A percentile compares a stretch with the other conserved stretches of the same genome.
phyloP scores from a whole-genome alignment of 2,329 filamentous ascomycete genomes.

The Metarhizium album region DNA sequence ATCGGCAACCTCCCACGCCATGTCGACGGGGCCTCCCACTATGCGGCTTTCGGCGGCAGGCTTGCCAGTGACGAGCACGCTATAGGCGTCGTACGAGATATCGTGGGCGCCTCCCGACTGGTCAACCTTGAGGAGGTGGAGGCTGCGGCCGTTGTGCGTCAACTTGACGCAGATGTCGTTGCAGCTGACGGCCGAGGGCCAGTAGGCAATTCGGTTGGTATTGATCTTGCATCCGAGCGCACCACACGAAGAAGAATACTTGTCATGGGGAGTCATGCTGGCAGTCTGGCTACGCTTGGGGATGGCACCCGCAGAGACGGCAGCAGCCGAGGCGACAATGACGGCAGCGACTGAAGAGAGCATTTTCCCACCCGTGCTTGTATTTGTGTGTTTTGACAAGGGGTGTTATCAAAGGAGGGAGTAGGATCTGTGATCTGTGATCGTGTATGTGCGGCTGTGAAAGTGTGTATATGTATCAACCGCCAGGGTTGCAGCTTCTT shows the following conservation, averaged over 20 bases:
- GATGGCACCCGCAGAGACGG: constrained; percentile 18
- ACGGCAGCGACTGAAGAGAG: constrained; percentile 20
- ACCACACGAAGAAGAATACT: constrained; percentile 45
- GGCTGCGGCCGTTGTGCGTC: constrained; percentile 32
- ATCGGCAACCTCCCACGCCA: constrained; percentile 38
- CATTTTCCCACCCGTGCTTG: constrained; percentile 11
- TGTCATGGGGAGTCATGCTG: constrained; percentile 41
- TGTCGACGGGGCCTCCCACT: constrained; percentile 37
- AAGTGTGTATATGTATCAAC: not conserved
- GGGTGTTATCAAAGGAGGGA: constrained; percentile 9
- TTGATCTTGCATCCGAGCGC: constrained; percentile 51
- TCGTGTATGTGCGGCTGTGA: not conserved
- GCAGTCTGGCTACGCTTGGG: constrained; percentile 8
- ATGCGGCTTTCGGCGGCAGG: constrained; percentile 34
- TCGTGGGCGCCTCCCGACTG: constrained; percentile 45
- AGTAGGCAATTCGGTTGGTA: constrained; percentile 51
- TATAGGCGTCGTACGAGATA: constrained; percentile 52
- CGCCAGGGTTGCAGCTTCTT: not conserved
- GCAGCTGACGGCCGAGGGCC: constrained; percentile 42
- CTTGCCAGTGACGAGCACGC: constrained; percentile 41
- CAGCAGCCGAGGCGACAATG: constrained; percentile 19
- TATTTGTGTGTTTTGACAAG: not conserved
- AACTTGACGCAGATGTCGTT: constrained; percentile 46
- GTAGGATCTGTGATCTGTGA: constrained; percentile 1
- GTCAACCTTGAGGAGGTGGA: constrained; percentile 50